A percentile compares a stretch with the other conserved stretches of the same genome.
Evolutionary conservation across 129 eudicot species (phyloP).

Genomic region (Helianthus tuberosus): DNA sequence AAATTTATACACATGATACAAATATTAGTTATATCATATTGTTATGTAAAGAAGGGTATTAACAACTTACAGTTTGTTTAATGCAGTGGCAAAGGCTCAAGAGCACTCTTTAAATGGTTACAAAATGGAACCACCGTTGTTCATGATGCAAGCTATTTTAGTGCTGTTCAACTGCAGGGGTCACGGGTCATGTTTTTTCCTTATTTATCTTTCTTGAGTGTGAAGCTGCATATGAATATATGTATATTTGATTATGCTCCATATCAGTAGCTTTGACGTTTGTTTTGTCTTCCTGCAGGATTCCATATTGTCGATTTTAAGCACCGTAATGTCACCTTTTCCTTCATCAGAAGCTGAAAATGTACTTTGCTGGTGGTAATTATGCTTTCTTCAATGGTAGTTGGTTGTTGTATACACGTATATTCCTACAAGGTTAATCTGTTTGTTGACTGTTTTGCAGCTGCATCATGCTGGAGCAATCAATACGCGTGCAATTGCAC

Average conservation of each 20-base stretch:
- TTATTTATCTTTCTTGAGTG: background rate
- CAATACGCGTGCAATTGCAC: slow-evolving; percentile 57
- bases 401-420: slow-evolving; percentile 26
- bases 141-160: slow-evolving; percentile 87
- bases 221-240: background rate
- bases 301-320: slow-evolving; percentile 49
- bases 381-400: slow-evolving; percentile 72
- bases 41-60: background rate
- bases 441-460: slow-evolving; percentile 38
- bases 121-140: slow-evolving; percentile 64
- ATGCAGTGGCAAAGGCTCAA: slow-evolving; percentile 88
- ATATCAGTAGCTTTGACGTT: background rate
- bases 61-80: slow-evolving; percentile 20
- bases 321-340: slow-evolving; percentile 57
- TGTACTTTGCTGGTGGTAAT: slow-evolving; percentile 60
- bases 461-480: slow-evolving; percentile 58
- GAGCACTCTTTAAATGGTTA: slow-evolving; percentile 80
- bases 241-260: background rate
- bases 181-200: slow-evolving; percentile 60
- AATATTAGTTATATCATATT: background rate
- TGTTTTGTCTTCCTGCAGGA: slow-evolving; percentile 52
- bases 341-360: slow-evolving; percentile 41
- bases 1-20: background rate
- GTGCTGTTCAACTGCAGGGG: slow-evolving; percentile 84
- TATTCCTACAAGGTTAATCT: background rate